A percentile compares a stretch with the other conserved stretches of the same genome.
These are phyloP conservation scores for Haplosporangium gracile DNA, from an alignment of 192 early-diverging fungal species.

Conservation along the genomic window DNA sequence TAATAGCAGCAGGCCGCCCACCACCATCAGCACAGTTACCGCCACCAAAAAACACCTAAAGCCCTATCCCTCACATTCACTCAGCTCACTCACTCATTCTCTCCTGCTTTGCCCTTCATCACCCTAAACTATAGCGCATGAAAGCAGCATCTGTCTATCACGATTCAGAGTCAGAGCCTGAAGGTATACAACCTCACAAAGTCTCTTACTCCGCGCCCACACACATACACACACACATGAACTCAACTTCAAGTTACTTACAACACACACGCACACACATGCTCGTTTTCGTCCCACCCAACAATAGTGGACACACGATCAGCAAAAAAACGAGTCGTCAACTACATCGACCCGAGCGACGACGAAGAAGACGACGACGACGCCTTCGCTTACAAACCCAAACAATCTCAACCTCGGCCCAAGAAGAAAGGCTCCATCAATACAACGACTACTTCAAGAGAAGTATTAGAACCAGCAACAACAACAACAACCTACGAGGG, in stretches of 20 bases:
- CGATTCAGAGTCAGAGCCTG: neutral
- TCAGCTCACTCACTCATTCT: neutral
- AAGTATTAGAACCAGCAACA: neutral
- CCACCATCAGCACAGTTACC: neutral
- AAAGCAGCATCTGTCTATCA: neutral
- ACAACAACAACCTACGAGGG: neutral
- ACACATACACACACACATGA: neutral
- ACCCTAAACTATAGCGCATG: constrained; percentile 3
- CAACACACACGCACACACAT: neutral
- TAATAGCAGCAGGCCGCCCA: neutral
- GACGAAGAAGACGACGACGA: constrained; percentile 15
- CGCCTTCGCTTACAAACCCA: neutral
- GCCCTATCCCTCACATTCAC: too few relatives aligned
- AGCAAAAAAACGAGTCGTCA: neutral
- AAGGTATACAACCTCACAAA: neutral
- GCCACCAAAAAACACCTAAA: neutral
- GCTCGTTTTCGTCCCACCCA: neutral
- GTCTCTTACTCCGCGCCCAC: neutral
- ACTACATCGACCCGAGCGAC: neutral
- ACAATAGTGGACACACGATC: neutral
- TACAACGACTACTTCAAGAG: neutral
- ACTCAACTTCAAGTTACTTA: neutral
- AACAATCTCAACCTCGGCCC: constrained; percentile 23
- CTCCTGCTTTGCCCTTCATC: too few relatives aligned
- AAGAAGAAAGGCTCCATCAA: constrained; percentile 9